Evolutionary conservation across 1,284 basidiomycete species (phyloP), one percentile per base, ranked within the genome.

Genomic region (Agroathelia rolfsii): DNA sequence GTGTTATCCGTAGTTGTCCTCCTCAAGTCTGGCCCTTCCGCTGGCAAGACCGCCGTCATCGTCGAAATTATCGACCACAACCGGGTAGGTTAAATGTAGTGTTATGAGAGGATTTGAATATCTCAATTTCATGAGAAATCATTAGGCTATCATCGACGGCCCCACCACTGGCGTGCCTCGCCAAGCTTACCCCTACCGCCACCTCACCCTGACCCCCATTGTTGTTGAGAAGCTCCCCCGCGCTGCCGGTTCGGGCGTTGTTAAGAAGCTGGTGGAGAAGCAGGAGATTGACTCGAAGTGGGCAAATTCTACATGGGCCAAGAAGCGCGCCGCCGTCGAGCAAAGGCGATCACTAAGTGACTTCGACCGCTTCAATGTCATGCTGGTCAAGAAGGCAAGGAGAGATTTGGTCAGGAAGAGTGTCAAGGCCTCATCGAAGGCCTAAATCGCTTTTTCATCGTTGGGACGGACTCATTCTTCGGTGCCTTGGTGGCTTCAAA

Each of bases 1-100:
- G 18, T 10, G 16, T 1, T 10, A 17, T 3, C 4, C 35, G 0
- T 41, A 84, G 93, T 97, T 47, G 89, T 97, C 61, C 88, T 97
- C 66, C 73, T 97, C 67, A 88, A 86, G 62, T 64, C 82, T 44
- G 94, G 93, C 43, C 86, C 86, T 41, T 74, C 67, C 41, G 70
- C 78, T 40, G 90, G 92, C 52, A 85, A 84, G 62, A 86, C 96
- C 54, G 95, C 95, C 44, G 85, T 92, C 48, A 93, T 98, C 56
- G 79, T 79, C 41, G 93, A 97, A 66, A 92, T 98, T 63, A 90
- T 98, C 48, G 95, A 98, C 77, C 94, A 97, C 76, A 95, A 93
- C 74, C 79, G 92, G 59, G 93, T 95, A 52, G 45, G 84, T 65
- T n/a, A n/a, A n/a, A n/a, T n/a, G n/a, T n/a, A n/a, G n/a, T n/a